Evolutionary conservation across 2,329 filamentous ascomycete species (phyloP), one percentile per base, ranked within the genome.

Genomic region (Penicillium sp.): DNA sequence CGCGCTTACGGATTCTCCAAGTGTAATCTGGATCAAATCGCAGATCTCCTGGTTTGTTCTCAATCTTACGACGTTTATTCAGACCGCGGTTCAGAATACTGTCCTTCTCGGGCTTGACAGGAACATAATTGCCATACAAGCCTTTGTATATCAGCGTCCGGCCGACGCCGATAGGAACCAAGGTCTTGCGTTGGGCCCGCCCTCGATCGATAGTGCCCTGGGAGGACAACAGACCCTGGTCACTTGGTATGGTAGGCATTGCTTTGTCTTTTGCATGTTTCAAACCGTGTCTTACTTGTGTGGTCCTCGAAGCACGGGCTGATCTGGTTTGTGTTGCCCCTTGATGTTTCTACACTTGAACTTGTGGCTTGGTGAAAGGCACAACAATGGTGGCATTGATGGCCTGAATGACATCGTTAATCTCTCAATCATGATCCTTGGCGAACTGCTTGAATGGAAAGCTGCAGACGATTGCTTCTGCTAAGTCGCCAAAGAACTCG

Each of bases 401-500:
- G 2, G 67, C 70, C 30, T 64, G 55, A 8, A 67, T 54, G 17
- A 73, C 66, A 13, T 72, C 64, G 2, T 49, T 35, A 1, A 60
- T 15, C 7, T 35, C 59, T 47, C 73, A 75, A 7, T 52, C 45
- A 41, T 75, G 64, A 7, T 59, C 48, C 15, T 56, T 7, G 4
- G 73, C 71, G 57, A 75, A 73, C 1, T 48, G 38, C 4, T 61
- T 31, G 30, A 70, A 65, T 1, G 73, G 73, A 44, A 76, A 76
- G 15, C 30, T 49, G 4, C 55, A 17, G 3, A 50, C 49, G 21
- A 75, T 69, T 4, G 60, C 65, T 4, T 61, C 53, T 11, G 67
- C 70, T 60, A 75, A 64, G 48, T 70, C 66, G 3, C 48, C 57
- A 52, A 75, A 75, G 61, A 73, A 72, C 30, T 61, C 19, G 17